Percentiles rank a stretch among this genome's conserved stretches.
Evolutionary conservation across 768 basidiomycete genomes (phyloP).

Genomic region (Cystobasidium onofrii): DNA sequence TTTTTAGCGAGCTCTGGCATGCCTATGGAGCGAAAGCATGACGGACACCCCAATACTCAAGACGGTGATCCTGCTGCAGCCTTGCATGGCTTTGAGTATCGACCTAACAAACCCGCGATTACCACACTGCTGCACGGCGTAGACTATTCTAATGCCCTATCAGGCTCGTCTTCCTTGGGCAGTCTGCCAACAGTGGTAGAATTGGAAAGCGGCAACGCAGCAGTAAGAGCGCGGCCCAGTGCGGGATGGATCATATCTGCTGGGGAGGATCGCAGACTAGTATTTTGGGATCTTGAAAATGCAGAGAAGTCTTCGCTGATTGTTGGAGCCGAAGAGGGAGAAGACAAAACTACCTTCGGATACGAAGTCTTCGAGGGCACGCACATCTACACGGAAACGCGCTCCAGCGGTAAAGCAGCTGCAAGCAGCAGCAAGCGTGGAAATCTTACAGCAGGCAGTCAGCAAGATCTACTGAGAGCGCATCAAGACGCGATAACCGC

Average conservation of each 20-base stretch:
- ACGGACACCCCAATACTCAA: background rate
- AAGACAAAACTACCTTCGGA: constrained; percentile 54
- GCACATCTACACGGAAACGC: constrained; percentile 36
- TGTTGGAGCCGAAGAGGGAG: constrained; percentile 67
- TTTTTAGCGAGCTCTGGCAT: constrained; percentile 1
- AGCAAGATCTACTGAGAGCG: constrained; percentile 71
- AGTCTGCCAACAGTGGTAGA: constrained; percentile 48
- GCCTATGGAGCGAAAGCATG: background rate
- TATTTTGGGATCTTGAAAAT: constrained; percentile 76
- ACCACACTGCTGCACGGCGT: constrained; percentile 34
- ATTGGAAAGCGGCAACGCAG: constrained; percentile 49
- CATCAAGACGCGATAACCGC: constrained; percentile 88
- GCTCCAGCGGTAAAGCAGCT: constrained; percentile 3
- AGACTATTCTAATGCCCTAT: constrained; percentile 35
- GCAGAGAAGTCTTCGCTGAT: constrained; percentile 67
- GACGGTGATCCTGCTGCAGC: background rate
- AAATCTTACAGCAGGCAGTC: constrained; percentile 68
- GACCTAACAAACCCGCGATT: background rate
- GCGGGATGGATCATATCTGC: constrained; percentile 75
- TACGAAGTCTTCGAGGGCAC: constrained; percentile 53
- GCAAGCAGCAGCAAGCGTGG: constrained; percentile 60
- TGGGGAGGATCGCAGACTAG: constrained; percentile 77
- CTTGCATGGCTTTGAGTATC: constrained; percentile 1
- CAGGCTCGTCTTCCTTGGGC: constrained; percentile 25
- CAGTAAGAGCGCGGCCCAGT: background rate